Percentiles rank a stretch among this genome's conserved stretches.
These are phyloP conservation scores for Cladobotryum protrusum DNA, from an alignment of 2,329 filamentous ascomycete genomes.

Conservation along the genomic window DNA sequence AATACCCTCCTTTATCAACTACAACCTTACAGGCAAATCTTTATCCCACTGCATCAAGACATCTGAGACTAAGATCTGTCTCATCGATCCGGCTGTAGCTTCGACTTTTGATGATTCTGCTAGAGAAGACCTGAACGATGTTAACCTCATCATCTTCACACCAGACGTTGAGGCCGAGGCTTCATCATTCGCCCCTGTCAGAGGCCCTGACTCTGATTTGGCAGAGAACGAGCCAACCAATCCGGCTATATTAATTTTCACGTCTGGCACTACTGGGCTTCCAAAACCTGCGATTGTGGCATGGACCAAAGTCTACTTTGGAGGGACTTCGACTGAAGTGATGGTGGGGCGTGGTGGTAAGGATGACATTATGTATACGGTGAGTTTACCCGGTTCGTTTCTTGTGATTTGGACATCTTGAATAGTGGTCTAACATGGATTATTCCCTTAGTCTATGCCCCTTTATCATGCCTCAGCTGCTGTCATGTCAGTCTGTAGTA, in stretches of 20 bases:
- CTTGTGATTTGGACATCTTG: neutral
- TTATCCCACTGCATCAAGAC: constrained; percentile 68
- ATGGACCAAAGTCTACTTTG: constrained; percentile 59
- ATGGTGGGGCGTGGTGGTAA: constrained; percentile 53
- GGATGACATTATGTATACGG: constrained; percentile 67
- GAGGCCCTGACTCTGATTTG: constrained; percentile 53
- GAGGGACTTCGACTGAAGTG: constrained; percentile 26
- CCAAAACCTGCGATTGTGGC: constrained; percentile 73
- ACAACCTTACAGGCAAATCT: constrained; percentile 67
- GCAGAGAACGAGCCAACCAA: constrained; percentile 44
- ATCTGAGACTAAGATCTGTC: constrained; percentile 58
- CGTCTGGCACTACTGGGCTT: constrained; percentile 77
- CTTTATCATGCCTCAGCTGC: constrained; percentile 79
- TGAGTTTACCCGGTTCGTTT: constrained; percentile 31
- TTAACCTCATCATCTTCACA: constrained; percentile 58
- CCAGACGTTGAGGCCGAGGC: constrained; percentile 51
- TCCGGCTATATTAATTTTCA: constrained; percentile 74
- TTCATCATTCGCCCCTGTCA: constrained; percentile 41
- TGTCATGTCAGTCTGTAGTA: constrained; percentile 60
- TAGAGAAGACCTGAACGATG: constrained; percentile 38
- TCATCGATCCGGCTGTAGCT: constrained; percentile 61
- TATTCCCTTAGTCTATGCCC: constrained; percentile 63
- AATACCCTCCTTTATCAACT: constrained; percentile 81
- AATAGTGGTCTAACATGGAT: neutral
- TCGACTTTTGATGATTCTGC: constrained; percentile 49